These are phyloP conservation scores for Leishmania lainsoni DNA, from an alignment of 208 protist genomes.

Conservation along the genomic window DNA sequence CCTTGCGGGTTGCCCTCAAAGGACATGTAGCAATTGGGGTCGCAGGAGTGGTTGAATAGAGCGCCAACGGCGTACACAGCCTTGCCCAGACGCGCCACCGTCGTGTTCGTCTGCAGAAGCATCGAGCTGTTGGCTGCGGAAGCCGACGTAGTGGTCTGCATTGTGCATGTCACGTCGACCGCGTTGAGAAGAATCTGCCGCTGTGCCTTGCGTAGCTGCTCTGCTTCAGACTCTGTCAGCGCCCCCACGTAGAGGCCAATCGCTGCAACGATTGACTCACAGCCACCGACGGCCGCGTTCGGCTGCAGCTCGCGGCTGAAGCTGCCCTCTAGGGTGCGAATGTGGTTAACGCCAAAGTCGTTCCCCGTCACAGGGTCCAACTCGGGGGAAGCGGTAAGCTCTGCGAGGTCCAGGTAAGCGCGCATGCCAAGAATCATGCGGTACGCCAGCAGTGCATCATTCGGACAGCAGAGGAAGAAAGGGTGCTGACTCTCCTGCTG, in stretches of 20 bases:
- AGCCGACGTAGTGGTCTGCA: conserved; percentile 35
- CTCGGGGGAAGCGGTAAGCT: conserved; percentile 32
- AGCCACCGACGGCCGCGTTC: conserved; percentile 59
- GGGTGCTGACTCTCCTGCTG: conserved; percentile 60
- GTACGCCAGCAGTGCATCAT: conserved; percentile 78
- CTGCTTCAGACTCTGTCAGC: conserved; percentile 52
- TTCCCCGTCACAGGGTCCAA: conserved; percentile 41
- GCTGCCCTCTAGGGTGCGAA: conserved; percentile 49
- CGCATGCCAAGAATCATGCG: conserved; percentile 53
- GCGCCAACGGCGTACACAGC: conserved; percentile 66
- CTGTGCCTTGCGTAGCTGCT: conserved; percentile 71
- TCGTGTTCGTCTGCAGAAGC: conserved; percentile 52
- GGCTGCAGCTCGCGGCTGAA: conserved; percentile 68
- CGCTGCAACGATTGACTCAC: conserved; percentile 65
- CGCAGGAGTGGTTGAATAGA: conserved; percentile 83
- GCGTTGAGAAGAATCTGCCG: conserved; percentile 74
- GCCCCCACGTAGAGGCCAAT: conserved; percentile 71
- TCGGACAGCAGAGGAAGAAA: conserved; percentile 86
- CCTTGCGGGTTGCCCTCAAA: conserved; percentile 80
- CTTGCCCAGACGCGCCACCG: conserved; percentile 60
- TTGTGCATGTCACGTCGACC: conserved; percentile 60
- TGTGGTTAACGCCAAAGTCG: conserved; percentile 43
- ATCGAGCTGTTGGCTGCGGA: conserved; percentile 28
- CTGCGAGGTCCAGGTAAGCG: conserved; percentile 30
- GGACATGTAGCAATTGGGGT: conserved; percentile 85